Evolutionary conservation across 306 rosid species (phyloP).

Genomic region (Potentilla sterilis): DNA sequence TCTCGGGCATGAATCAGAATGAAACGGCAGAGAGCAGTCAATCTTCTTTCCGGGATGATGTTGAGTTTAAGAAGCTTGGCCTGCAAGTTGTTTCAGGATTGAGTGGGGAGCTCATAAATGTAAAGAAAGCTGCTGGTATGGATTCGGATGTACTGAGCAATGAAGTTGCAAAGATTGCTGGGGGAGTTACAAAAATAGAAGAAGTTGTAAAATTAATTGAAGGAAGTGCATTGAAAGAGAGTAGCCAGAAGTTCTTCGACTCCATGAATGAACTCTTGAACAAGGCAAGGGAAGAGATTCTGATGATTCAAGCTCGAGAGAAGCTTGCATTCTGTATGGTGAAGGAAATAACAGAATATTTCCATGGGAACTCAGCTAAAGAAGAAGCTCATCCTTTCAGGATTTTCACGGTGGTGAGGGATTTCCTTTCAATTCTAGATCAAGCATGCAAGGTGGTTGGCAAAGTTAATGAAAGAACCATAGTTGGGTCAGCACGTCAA

Average conservation of each 20-base stretch:
- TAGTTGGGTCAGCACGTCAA: constrained; percentile 55
- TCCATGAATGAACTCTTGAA: constrained; percentile 62
- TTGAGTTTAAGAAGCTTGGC: constrained; percentile 66
- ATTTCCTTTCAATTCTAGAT: constrained; percentile 71
- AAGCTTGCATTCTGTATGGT: constrained; percentile 51
- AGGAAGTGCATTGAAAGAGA: constrained; percentile 45
- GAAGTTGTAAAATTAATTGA: constrained; percentile 57
- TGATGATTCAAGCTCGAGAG: constrained; percentile 55
- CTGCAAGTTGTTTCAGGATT: constrained; percentile 88
- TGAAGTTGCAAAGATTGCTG: constrained; percentile 67
- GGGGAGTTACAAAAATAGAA: constrained; percentile 56
- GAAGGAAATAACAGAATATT: constrained; percentile 78
- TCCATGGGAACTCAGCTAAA: constrained; percentile 77
- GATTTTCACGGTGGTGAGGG: constrained; percentile 74
- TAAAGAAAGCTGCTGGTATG: constrained; percentile 84
- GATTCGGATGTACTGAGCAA: constrained; percentile 66
- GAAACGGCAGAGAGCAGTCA: constrained; percentile 30
- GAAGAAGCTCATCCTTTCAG: constrained; percentile 91
- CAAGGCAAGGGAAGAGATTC: constrained; percentile 65
- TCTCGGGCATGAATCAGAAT: constrained; percentile 40
- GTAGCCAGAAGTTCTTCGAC: constrained; percentile 51
- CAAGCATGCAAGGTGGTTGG: constrained; percentile 87
- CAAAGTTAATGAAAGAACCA: constrained; percentile 66
- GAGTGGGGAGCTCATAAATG: constrained; percentile 77
- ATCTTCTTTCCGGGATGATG: constrained; percentile 58